Evolutionary conservation across 1,284 basidiomycete genomes (phyloP).

Genomic region (Golubevia sp.): DNA sequence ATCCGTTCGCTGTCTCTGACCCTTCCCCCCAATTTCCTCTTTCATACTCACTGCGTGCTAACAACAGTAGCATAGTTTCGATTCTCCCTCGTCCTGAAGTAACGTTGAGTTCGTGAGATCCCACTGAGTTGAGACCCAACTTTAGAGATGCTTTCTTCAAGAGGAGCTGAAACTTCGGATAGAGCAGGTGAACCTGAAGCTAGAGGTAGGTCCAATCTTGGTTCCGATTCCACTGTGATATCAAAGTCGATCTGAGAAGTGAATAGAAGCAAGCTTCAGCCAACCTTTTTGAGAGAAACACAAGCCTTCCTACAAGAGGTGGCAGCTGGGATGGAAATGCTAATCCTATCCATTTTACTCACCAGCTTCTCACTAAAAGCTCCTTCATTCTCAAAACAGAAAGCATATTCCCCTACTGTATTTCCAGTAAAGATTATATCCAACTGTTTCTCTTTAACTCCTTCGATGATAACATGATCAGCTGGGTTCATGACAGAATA

Average conservation of each 20-base stretch:
- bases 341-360: slow-evolving; percentile 9
- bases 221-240: slow-evolving; percentile 60
- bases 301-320: background rate
- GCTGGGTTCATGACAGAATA: slow-evolving; percentile 89
- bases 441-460: slow-evolving; percentile 84
- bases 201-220: slow-evolving; percentile 47
- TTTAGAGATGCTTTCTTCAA: slow-evolving; percentile 46
- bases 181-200: slow-evolving; percentile 27
- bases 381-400: slow-evolving; percentile 93
- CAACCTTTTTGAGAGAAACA: background rate
- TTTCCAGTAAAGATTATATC: slow-evolving; percentile 98
- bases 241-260: slow-evolving; percentile 47
- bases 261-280: background rate
- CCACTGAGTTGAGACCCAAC: slow-evolving; percentile 35
- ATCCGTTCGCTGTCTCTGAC: too few relatives aligned
- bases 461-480: slow-evolving; percentile 82
- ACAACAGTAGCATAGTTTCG: slow-evolving; percentile 49
- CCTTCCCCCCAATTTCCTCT: background rate
- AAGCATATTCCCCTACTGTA: slow-evolving; percentile 89
- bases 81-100: slow-evolving; percentile 57
- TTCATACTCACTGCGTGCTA: slow-evolving; percentile 31
- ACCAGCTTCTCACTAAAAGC: slow-evolving; percentile 47
- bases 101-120: slow-evolving; percentile 47
- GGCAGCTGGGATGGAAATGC: background rate
- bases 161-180: slow-evolving; percentile 48